Conservation (phyloP, 768 basidiomycete genomes). For the Omphalotus guepiniiformis region DNA sequence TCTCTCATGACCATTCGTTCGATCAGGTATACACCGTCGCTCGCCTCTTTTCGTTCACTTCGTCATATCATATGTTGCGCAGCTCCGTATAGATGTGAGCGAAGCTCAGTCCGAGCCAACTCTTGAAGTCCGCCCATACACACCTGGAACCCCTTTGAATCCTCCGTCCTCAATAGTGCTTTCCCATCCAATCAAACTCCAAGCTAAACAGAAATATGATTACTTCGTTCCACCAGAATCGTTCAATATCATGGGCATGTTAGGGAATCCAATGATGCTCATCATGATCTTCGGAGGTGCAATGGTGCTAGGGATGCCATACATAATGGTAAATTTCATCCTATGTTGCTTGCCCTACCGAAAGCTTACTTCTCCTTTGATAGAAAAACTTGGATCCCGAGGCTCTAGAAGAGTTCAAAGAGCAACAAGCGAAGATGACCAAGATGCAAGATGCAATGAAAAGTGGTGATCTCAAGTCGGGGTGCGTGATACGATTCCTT, state of each 20-base stretch:
- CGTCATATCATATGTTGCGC: constrained; percentile 10
- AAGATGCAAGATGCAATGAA: constrained; percentile 52
- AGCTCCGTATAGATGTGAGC: constrained; percentile 69
- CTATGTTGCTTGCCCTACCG: neutral
- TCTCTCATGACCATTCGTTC: constrained; percentile 63
- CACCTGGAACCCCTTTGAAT: constrained; percentile 64
- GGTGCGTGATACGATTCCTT: constrained; percentile 34
- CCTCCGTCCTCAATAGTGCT: constrained; percentile 52
- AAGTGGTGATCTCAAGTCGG: constrained; percentile 54
- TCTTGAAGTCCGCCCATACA: constrained; percentile 56
- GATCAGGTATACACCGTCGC: constrained; percentile 56
- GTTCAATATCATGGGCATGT: constrained; percentile 72
- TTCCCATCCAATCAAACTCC: constrained; percentile 57
- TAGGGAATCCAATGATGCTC: constrained; percentile 83
- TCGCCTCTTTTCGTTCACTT: neutral
- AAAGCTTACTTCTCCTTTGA: constrained; percentile 11
- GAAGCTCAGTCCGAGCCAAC: constrained; percentile 29
- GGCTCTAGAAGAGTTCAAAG: constrained; percentile 58
- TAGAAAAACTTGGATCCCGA: constrained; percentile 80
- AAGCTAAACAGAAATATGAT: constrained; percentile 48
- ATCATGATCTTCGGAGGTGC: constrained; percentile 64
- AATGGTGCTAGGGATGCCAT: constrained; percentile 72
- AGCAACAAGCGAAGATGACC: constrained; percentile 54
- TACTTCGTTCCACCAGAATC: constrained; percentile 70
- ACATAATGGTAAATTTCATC: constrained; percentile 54